Evolutionary conservation across 305 asterid species (phyloP), one percentile per base, ranked within the genome.

Genomic region (Solanum hybrid): DNA sequence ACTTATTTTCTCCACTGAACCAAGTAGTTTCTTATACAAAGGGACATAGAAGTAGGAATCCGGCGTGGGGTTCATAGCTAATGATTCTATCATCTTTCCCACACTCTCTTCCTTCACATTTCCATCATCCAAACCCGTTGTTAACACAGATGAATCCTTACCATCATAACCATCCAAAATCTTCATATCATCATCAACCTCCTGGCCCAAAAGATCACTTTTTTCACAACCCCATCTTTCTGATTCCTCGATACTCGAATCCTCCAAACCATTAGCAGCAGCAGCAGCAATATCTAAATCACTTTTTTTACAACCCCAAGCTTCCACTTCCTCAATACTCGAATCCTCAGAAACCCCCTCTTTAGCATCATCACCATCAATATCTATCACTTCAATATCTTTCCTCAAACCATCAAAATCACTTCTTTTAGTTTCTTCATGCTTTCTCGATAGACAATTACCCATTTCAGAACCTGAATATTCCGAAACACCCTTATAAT

Each of bases 321-420:
- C 87, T 46, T 86, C 92, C 42, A 69, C 38, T 90, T 89, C 93
- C 93, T 90, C 93, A 27, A 88, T 14, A 87, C 92, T 88, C 66
- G 92, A 92, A 86, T 90, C 93, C 42, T 91, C 92, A 22, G 36
- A 88, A 20, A 75, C 46, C 31, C 12, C 89, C 22, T 40, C 89
- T 14, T 60, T 88, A 90, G 38, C 89, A 93, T 40, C 35, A 42
- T 37, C 87, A 27, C 85, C 87, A 75, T 91, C 95, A 89, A 91
- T 34, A 71, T 90, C 92, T 92, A 93, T 92, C 31, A 93, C 94
- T 91, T 92, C 94, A 10, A 4, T 46, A 82, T 27, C 72, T 0
- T 46, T 82, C 69, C 88, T 90, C 35, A 78, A 26, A 87, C 82
- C 31, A 73, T 76, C 87, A 1, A 92, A 0, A 2, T 95, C 95